These are phyloP conservation scores for Phlebiopsis flavidoalba DNA, from an alignment of 768 basidiomycete species.

Conservation along the genomic window DNA sequence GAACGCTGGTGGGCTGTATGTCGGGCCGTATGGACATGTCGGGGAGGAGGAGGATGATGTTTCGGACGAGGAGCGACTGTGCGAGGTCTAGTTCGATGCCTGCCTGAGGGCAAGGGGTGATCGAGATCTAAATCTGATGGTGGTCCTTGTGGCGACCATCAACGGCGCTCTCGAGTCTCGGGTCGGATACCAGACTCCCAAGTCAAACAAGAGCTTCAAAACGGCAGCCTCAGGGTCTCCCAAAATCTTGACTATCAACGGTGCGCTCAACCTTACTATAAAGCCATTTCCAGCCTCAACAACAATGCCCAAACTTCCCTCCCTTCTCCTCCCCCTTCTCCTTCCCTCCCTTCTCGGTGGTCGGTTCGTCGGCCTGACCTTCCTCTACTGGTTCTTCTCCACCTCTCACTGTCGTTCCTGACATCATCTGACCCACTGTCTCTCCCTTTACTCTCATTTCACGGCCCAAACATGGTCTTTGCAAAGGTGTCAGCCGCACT, in stretches of 20 bases:
- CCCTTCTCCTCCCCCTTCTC: slow-evolving; percentile 1
- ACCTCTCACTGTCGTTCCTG: slow-evolving; percentile 7
- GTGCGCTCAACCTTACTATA: neutral
- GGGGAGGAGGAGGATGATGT: neutral
- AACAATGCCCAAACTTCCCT: neutral
- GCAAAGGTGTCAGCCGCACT: slow-evolving; percentile 6
- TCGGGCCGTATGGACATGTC: neutral
- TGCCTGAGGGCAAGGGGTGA: neutral
- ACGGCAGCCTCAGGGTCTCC: too few species aligned
- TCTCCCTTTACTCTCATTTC: slow-evolving; percentile 1
- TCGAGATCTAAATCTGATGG: neutral
- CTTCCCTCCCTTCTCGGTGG: slow-evolving; percentile 1
- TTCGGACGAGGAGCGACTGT: neutral
- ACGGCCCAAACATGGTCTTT: slow-evolving; percentile 2
- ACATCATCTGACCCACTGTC: slow-evolving; percentile 2
- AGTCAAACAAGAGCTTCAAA: neutral
- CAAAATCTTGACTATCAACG: neutral
- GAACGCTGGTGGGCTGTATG: neutral
- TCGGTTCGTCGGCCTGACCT: neutral
- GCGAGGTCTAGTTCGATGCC: neutral
- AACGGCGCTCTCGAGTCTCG: neutral
- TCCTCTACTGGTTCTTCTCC: slow-evolving; percentile 1
- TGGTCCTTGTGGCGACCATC: slow-evolving; percentile 1
- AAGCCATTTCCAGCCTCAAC: neutral
- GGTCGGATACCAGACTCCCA: neutral